Conservation (phyloP, 163 green algal genomes). For the Chlamydomonas reinhardtii region DNA sequence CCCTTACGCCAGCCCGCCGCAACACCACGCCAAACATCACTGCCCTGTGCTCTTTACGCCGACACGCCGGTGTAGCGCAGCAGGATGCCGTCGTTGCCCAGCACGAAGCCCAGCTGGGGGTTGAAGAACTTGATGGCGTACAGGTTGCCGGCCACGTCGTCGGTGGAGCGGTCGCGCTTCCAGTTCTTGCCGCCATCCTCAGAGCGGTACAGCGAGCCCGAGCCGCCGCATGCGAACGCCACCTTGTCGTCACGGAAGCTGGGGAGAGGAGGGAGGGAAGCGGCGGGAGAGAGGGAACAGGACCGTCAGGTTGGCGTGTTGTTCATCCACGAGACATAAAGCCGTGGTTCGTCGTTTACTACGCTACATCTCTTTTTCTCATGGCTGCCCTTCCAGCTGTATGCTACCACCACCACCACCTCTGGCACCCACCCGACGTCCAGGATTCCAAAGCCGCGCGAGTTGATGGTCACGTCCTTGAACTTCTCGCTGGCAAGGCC, state of each 20-base stretch:
- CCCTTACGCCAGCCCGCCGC: too few relatives aligned
- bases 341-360: too few relatives aligned
- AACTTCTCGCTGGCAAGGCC: conserved; percentile 86
- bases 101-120: conserved; percentile 87
- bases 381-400: too few relatives aligned
- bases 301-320: too few relatives aligned
- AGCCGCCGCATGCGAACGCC: conserved; percentile 92
- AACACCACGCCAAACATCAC: too few relatives aligned
- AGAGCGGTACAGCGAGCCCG: conserved; percentile 92
- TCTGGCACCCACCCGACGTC: conserved; percentile 88
- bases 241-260: conserved; percentile 78
- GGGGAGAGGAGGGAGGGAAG: neutral
- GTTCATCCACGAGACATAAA: too few relatives aligned
- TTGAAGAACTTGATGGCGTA: conserved; percentile 94
- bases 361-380: too few relatives aligned
- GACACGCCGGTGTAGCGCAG: conserved; percentile 82
- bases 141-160: conserved; percentile 93
- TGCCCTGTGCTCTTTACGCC: neutral
- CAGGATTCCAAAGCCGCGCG: conserved; percentile 95
- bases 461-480: conserved; percentile 83
- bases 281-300: too few relatives aligned
- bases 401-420: too few relatives aligned
- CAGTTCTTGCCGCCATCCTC: conserved; percentile 92
- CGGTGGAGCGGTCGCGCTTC: conserved; percentile 89
- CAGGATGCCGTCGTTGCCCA: conserved; percentile 96